Conservation (phyloP, 73 alveolate species). For the Symbiodinium pilosum region DNA sequence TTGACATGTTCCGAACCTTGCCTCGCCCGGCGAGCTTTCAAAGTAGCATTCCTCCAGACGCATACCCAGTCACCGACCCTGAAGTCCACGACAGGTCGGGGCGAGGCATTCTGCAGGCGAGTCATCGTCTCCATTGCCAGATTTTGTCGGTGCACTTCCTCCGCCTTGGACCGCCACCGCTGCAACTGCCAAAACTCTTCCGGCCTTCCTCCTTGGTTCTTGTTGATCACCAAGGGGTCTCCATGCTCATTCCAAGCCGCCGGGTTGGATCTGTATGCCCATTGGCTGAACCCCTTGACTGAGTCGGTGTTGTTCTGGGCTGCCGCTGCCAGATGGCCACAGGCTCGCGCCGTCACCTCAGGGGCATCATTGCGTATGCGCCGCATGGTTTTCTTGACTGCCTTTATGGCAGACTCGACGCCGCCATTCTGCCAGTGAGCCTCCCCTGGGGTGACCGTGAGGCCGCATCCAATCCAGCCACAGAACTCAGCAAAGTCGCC, state of each 20-base stretch:
- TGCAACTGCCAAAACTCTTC: not conserved
- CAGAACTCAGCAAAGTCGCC: not conserved
- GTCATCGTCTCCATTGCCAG: not conserved
- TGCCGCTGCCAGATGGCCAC: not conserved
- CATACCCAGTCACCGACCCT: slow-evolving; percentile 37
- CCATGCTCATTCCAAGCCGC: too few relatives aligned
- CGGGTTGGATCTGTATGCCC: slow-evolving; percentile 27
- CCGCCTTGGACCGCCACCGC: not conserved
- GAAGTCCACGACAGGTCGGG: not conserved
- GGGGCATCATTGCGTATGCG: not conserved
- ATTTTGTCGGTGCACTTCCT: not conserved
- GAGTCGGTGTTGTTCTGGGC: slow-evolving; percentile 14
- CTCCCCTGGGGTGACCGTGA: too few relatives aligned
- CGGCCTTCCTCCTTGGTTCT: not conserved
- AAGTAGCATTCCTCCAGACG: slow-evolving; percentile 9
- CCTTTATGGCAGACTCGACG: not conserved
- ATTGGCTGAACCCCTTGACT: slow-evolving; percentile 5
- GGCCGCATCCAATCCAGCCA: not conserved
- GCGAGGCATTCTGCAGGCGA: not conserved
- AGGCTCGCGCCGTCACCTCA: not conserved
- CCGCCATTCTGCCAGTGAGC: not conserved
- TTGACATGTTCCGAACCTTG: not conserved
- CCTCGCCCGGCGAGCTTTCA: not conserved
- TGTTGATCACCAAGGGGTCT: not conserved
- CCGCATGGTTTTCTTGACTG: not conserved